These are phyloP conservation scores for Filobasidium floriforme DNA, from an alignment of 768 basidiomycete species.

Conservation along the genomic window DNA sequence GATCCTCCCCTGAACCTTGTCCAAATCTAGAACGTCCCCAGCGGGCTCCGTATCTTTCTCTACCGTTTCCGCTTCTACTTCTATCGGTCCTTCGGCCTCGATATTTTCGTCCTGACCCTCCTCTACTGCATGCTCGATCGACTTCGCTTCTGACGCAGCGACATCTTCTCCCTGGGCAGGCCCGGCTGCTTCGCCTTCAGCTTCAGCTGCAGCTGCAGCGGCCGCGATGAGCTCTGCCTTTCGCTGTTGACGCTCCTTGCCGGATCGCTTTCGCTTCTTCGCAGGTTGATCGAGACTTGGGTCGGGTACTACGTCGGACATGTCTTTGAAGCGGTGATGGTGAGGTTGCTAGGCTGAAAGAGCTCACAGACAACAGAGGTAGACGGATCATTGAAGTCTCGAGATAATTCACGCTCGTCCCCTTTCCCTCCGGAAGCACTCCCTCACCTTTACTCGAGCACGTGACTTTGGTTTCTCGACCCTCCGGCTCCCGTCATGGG, in stretches of 20 bases:
- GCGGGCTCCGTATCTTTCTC: not conserved
- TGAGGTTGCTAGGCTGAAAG: not conserved
- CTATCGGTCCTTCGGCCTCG: not conserved
- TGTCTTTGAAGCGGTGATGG: not conserved
- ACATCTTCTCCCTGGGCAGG: not conserved
- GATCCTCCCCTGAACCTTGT: conserved; percentile 21
- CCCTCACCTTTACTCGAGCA: not conserved
- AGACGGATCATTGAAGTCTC: not conserved
- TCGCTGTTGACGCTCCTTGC: conserved; percentile 36
- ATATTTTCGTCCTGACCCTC: not conserved
- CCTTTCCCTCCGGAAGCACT: not conserved
- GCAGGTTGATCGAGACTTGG: not conserved
- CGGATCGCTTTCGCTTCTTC: conserved; percentile 42
- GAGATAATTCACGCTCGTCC: not conserved
- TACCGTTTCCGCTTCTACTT: not conserved
- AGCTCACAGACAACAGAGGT: too few relatives aligned
- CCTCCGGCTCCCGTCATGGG: too few relatives aligned
- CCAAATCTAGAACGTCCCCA: conserved; percentile 4
- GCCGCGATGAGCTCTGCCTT: conserved; percentile 32
- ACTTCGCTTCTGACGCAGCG: too few relatives aligned
- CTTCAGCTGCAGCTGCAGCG: conserved; percentile 7
- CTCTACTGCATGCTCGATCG: too few relatives aligned
- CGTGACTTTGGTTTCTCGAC: not conserved
- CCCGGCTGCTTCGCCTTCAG: not conserved
- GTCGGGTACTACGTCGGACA: not conserved